Conservation (phyloP, 108 stramenopile species). For the Cyclotella kingstonii region DNA sequence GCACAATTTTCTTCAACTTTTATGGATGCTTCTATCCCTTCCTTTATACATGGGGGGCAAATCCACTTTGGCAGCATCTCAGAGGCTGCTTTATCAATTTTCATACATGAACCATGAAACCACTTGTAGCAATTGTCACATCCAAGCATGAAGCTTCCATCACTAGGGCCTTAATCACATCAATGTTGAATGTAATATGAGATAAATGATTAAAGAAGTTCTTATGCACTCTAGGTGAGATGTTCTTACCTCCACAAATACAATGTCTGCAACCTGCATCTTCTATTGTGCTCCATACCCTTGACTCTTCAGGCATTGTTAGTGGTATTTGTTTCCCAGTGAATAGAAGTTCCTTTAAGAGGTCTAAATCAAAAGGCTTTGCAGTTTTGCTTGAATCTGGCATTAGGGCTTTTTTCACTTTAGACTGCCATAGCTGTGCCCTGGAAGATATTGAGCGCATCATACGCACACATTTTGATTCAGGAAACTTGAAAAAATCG, state of each 20-base stretch:
- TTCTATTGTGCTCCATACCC: constrained; percentile 54
- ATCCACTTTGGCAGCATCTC: constrained; percentile 53
- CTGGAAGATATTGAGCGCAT: constrained; percentile 58
- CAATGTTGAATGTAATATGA: not conserved
- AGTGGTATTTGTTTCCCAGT: constrained; percentile 50
- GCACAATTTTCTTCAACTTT: not conserved
- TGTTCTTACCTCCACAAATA: constrained; percentile 53
- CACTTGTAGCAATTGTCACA: constrained; percentile 83
- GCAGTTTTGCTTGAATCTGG: constrained; percentile 46
- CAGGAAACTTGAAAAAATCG: constrained; percentile 50
- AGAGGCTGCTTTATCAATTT: constrained; percentile 40
- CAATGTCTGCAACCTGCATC: constrained; percentile 66
- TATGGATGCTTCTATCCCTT: not conserved
- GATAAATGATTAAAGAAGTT: not conserved
- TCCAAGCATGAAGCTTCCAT: constrained; percentile 84
- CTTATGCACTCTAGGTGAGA: not conserved
- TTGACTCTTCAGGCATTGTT: constrained; percentile 47
- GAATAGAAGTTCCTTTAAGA: constrained; percentile 46
- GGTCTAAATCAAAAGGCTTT: constrained; percentile 41
- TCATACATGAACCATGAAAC: constrained; percentile 87
- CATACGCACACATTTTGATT: constrained; percentile 64
- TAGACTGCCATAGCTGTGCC: constrained; percentile 56
- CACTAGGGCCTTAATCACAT: constrained; percentile 54
- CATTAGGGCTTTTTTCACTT: constrained; percentile 55
- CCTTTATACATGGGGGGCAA: constrained; percentile 53